phyloP scores from a whole-genome alignment of 768 basidiomycete species.

The Phlebiopsis flavidoalba region DNA sequence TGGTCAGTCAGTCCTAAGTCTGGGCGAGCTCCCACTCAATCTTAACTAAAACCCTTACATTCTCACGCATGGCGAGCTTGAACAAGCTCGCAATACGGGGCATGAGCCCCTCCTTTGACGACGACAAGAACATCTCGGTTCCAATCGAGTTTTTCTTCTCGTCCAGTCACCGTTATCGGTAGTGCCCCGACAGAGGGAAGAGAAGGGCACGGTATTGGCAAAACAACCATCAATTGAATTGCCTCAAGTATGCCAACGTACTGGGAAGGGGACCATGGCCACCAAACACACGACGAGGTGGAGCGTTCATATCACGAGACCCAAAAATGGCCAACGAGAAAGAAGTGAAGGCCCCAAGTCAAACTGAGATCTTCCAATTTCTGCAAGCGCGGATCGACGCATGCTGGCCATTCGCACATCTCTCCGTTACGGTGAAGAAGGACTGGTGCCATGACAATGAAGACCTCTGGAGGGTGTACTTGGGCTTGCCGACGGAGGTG shows the following conservation, averaged over 20 bases:
- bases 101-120: conserved; percentile 95
- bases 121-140: conserved; percentile 89
- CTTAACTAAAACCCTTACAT: not conserved
- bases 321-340: conserved; percentile 99
- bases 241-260: conserved; percentile 98
- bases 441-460: conserved; percentile 85
- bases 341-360: conserved; percentile 98
- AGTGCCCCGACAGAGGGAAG: too few species aligned
- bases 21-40: not conserved
- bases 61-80: conserved; percentile 60
- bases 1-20: not conserved
- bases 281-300: conserved; percentile 93
- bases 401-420: conserved; percentile 89
- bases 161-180: conserved; percentile 98
- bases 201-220: conserved; percentile 98
- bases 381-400: conserved; percentile 80
- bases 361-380: conserved; percentile 88
- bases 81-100: conserved; percentile 93
- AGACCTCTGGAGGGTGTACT: conserved; percentile 94
- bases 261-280: conserved; percentile 99
- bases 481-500: conserved; percentile 58
- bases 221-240: conserved; percentile 99
- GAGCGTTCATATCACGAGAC: conserved; percentile 98
- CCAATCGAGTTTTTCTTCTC: conserved; percentile 98
- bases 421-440: conserved; percentile 95